Evolutionary conservation across 169 alveolate genomes (phyloP).

Genomic region (Plasmodium gallinaceum): DNA sequence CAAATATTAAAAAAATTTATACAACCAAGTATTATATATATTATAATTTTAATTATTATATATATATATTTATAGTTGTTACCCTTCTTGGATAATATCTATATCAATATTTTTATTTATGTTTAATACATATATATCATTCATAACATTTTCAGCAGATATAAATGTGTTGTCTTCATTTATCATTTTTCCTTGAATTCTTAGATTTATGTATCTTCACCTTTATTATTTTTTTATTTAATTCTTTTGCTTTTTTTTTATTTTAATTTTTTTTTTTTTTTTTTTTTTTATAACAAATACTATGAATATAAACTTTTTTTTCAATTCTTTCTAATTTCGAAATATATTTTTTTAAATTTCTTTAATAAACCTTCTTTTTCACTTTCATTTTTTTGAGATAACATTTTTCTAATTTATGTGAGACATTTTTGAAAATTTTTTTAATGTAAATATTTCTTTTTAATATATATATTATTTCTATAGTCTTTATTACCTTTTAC

Average conservation of each 20-base stretch:
- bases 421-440: conserved; percentile 3
- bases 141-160: conserved; percentile 41
- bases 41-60: background rate
- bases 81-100: conserved; percentile 73
- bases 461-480: no score
- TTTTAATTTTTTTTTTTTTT: no score
- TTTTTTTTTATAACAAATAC: no score
- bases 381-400: background rate
- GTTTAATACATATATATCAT: conserved; percentile 33
- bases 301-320: no score
- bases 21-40: background rate
- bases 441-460: background rate
- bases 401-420: background rate
- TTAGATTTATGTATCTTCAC: conserved; percentile 6
- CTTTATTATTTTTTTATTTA: conserved; percentile 7
- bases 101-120: conserved; percentile 46
- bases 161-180: conserved; percentile 24
- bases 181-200: background rate
- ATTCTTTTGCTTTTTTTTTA: background rate
- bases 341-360: conserved; percentile 1
- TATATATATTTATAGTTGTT: background rate
- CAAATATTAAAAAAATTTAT: background rate
- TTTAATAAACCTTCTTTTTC: background rate
- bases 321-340: background rate
- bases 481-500: no score